A percentile compares a stretch with the other conserved stretches of the same genome.
Conservation (phyloP, 2,329 filamentous ascomycete species). For the Calonectria multiphialidica region DNA sequence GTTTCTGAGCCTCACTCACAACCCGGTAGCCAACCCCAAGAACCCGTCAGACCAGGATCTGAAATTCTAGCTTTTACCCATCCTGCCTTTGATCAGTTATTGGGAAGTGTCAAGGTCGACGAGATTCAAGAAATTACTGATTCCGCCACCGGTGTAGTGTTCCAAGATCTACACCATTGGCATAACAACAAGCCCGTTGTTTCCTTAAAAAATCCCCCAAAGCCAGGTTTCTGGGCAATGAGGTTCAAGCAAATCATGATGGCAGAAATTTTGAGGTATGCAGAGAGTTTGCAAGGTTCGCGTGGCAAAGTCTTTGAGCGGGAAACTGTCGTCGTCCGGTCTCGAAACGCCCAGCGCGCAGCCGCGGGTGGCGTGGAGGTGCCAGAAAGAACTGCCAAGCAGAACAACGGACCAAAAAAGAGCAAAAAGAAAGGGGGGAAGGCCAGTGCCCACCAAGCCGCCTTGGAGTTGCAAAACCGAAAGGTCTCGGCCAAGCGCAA, state of each 20-base stretch:
- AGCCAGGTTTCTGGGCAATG: constrained; percentile 46
- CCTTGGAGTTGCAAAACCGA: constrained; percentile 49
- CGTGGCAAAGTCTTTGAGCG: constrained; percentile 73
- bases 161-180: constrained; percentile 69
- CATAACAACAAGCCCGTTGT: constrained; percentile 69
- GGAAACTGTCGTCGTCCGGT: constrained; percentile 69
- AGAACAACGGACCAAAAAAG: neutral
- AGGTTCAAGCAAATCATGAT: constrained; percentile 73
- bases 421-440: constrained; percentile 40
- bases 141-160: constrained; percentile 49
- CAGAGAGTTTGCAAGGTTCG: constrained; percentile 76
- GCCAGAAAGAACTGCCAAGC: neutral
- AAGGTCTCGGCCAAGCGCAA: constrained; percentile 46
- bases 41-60: neutral
- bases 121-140: constrained; percentile 42
- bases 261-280: constrained; percentile 76
- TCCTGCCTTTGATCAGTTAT: constrained; percentile 57
- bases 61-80: constrained; percentile 59
- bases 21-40: neutral
- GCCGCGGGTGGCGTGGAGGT: constrained; percentile 23
- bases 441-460: constrained; percentile 51
- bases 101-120: constrained; percentile 56
- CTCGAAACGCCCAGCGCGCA: constrained; percentile 1
- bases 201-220: constrained; percentile 50
- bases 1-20: neutral